Evolutionary conservation across 768 basidiomycete species (phyloP), one percentile per base, ranked within the genome.

Genomic region (Rhizopogon salebrosus): DNA sequence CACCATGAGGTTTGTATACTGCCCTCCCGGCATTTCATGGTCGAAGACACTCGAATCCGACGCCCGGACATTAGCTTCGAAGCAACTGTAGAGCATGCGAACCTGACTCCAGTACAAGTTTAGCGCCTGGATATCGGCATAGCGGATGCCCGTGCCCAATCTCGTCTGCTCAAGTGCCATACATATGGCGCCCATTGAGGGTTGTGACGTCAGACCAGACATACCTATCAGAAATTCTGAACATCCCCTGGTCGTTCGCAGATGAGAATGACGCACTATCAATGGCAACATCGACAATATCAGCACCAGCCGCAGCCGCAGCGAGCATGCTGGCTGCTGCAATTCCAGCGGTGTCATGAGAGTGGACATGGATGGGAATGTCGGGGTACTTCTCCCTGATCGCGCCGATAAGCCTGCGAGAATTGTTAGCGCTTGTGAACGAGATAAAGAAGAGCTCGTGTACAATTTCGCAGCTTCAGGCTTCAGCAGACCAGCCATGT

Each of bases 101-200:
- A 98, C 89, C 77, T 98, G 94, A 52, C 87, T 92, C 97, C 97
- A 99, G 74, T 99, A 99, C 52, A 86, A 72, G 79, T 99, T 99
- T 62, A 99, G 83, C 26, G 94, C 89, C 68, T 98, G 95, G 62
- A 99, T 93, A 70, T 98, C 92, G 61, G 92, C 90, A 68, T 95
- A 94, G 49, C 89, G 87, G 64, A 99, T 99, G 55, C 97, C 97
- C 20, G 95, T 94, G 58, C 95, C 97, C 53, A 98, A 77, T 35
- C 78, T 72, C 35, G 92, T 94, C 73, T 99, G 97, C 73, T 99
- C 97, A 43, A 99, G 75, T 24, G 97, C 95, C 76, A 85, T 83
- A 71, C 88, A 89, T 35, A 99, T 83, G 31, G 97, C 97, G 62
- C 97, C 97, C 97, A 99, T 99, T 4, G 97, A 92, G 18, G 97